Evolutionary conservation across 371 early-diverging fungal species (phyloP), one percentile per base, ranked within the genome.

Genomic region (Parasitella parasitica): DNA sequence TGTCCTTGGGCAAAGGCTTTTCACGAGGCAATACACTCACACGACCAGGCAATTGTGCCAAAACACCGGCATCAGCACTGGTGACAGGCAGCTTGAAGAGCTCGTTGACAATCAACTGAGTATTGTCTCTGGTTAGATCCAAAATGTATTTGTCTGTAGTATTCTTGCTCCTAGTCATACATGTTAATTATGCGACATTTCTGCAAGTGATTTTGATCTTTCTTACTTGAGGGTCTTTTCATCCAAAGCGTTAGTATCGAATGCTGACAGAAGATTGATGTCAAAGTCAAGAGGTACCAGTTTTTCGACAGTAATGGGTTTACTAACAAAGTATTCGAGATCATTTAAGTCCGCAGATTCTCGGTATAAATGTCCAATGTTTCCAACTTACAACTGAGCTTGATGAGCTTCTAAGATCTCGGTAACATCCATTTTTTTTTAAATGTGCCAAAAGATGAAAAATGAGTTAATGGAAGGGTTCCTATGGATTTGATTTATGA

Each of bases 1-100:
- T 92, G 37, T 86, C 90, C 77, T 91, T 92, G 54, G 97, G 96
- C 36, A 94, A 82, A 20, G 93, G 94, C 77, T 97, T 96, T 57
- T 94, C 96, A 66, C 98, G 89, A 26, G 98, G 97, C 12, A 97
- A 59, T 2, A 68, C 56, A 0, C 87, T 83, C 7, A 71, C 81
- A 18, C 86, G 84, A 12, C 71, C 76, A 12, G 97, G 96, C n/a
- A 98, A 85, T 46, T 78, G 66, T 5, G 94, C 98, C 61, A 95
- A 80, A 22, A 91, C 84, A 61, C 95, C 93, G 55, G 85, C 83
- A 43, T 90, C 91, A 54, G 80, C 83, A 24, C 86, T 81, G 35
- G 78, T 69, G 9, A 89, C 91, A 4, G 91, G 95, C 27, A 93
- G 84, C 54, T 85, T 76, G 71, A 97, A 97, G 57, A 98, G 82